Base-by-base conservation (phyloP, 768 basidiomycete genomes). In the Atractiella rhizophila region DNA sequence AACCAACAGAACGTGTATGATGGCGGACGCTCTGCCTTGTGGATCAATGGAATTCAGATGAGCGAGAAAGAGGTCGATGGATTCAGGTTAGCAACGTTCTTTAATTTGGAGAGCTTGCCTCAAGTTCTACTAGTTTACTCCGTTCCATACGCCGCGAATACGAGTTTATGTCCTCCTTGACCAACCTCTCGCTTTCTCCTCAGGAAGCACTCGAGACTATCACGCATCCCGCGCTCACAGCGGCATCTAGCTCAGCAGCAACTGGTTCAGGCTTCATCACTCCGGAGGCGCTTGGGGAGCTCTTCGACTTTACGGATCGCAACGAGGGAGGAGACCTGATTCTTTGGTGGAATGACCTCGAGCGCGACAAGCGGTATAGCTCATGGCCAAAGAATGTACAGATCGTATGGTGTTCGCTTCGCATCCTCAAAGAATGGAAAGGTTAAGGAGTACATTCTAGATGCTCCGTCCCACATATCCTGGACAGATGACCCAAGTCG, bases 251-350 rank as follows among this genome's bases (percentile, higher is more conserved):
- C 16, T 62, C 65, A 4, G 38, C 75, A 78, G 40, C 15, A 7
- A 20, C n/a, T 12, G 25, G 35, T 32, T 20, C 25, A 20, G 48
- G 43, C 12, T 13, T 24, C 1, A 29, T 48, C 15, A 35, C 16
- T n/a, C 30, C 32, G 0, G 51, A 47, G 20, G 35, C 30, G n/a
- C 42, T 57, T 12, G 54, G 53, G 31, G 79, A 74, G 1, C 49
- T 91, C n/a, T 75, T 88, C 43, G 91, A 96, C 57, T 76, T 83
- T 1, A 82, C 77, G 43, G 88, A 98, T 58, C 63, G 79, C 15
- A 52, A 55, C 3, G 91, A 98, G 55, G 80, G 68, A 2, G 81
- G 74, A 0, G 65, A 60, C 10, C 27, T 76, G 4, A 66, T 86
- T 28, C 54, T 73, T 1, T 96, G 79, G 70, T 78, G 76, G 74